Conservation (phyloP, 768 basidiomycete genomes). For the Trametes maxima region DNA sequence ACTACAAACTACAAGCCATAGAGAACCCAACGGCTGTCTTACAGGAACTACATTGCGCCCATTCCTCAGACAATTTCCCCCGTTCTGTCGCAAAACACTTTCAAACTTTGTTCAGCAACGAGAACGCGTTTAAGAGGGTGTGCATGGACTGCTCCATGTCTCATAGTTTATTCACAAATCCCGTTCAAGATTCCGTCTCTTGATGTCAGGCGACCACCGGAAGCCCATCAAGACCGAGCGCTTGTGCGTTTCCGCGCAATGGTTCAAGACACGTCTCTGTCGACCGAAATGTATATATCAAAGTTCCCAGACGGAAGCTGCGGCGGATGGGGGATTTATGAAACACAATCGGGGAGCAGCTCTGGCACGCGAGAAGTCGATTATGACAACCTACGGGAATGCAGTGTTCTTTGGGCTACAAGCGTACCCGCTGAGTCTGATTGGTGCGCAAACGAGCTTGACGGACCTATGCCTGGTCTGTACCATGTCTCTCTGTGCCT, state of each 20-base stretch:
- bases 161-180: not conserved
- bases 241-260: slow-evolving; percentile 76
- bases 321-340: slow-evolving; percentile 76
- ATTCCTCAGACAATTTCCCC: slow-evolving; percentile 30
- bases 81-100: slow-evolving; percentile 35
- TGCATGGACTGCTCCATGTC: not conserved
- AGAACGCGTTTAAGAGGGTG: slow-evolving; percentile 31
- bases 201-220: slow-evolving; percentile 49
- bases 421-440: slow-evolving; percentile 67
- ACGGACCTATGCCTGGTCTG: slow-evolving; percentile 29
- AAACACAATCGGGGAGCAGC: slow-evolving; percentile 29
- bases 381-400: slow-evolving; percentile 59
- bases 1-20: slow-evolving; percentile 50
- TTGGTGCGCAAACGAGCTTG: slow-evolving; percentile 51
- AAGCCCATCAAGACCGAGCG: slow-evolving; percentile 49
- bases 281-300: slow-evolving; percentile 73
- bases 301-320: slow-evolving; percentile 43
- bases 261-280: slow-evolving; percentile 80
- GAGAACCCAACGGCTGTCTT: slow-evolving; percentile 52
- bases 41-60: slow-evolving; percentile 42
- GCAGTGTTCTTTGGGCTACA: slow-evolving; percentile 70
- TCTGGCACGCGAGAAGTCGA: slow-evolving; percentile 36
- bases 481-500: not conserved
- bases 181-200: slow-evolving; percentile 58
- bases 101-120: slow-evolving; percentile 32